Evolutionary conservation across 2,329 filamentous ascomycete species (phyloP).

Genomic region (Aplosporella prunicola): DNA sequence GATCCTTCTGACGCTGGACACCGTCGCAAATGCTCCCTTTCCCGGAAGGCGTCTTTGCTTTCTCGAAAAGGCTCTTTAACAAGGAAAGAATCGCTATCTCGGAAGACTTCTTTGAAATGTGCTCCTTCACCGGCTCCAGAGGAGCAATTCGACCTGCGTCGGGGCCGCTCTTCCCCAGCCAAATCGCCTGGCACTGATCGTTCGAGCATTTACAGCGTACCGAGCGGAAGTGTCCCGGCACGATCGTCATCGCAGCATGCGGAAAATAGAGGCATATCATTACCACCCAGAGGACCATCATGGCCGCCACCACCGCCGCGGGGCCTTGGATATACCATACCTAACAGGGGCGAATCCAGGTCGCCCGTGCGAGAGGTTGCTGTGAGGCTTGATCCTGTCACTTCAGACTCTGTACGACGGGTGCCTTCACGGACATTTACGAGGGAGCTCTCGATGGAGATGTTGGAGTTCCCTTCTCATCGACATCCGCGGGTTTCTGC

Average conservation of each 20-base stretch:
- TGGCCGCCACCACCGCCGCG: slow-evolving; percentile 19
- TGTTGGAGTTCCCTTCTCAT: slow-evolving; percentile 40
- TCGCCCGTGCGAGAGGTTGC: slow-evolving; percentile 41
- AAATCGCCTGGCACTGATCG: slow-evolving; percentile 27
- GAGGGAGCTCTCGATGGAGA: slow-evolving; percentile 37
- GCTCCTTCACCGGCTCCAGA: slow-evolving; percentile 23
- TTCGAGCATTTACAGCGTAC: slow-evolving; percentile 38
- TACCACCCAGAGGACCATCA: slow-evolving; percentile 14
- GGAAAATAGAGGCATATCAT: slow-evolving; percentile 16
- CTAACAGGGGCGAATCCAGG: slow-evolving; percentile 36
- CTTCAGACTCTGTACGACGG: slow-evolving; percentile 33
- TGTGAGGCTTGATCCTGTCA: slow-evolving; percentile 32
- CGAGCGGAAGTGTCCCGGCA: slow-evolving; percentile 34
- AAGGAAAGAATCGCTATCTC: slow-evolving; percentile 12
- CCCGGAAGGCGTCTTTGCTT: slow-evolving; percentile 23
- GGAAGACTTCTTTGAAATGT: slow-evolving; percentile 21
- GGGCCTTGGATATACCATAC: slow-evolving; percentile 28
- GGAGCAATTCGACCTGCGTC: slow-evolving; percentile 15
- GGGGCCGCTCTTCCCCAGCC: slow-evolving; percentile 6
- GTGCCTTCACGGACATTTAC: slow-evolving; percentile 42
- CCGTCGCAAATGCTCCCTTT: slow-evolving; percentile 21
- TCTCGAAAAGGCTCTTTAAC: slow-evolving; percentile 9
- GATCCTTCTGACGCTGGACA: slow-evolving; percentile 15
- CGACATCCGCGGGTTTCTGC: slow-evolving; percentile 41
- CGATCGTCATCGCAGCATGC: slow-evolving; percentile 36